Percentiles rank a stretch among this genome's conserved stretches.
Conservation (phyloP, 192 early-diverging fungal species). For the Coemansia sp. region DNA sequence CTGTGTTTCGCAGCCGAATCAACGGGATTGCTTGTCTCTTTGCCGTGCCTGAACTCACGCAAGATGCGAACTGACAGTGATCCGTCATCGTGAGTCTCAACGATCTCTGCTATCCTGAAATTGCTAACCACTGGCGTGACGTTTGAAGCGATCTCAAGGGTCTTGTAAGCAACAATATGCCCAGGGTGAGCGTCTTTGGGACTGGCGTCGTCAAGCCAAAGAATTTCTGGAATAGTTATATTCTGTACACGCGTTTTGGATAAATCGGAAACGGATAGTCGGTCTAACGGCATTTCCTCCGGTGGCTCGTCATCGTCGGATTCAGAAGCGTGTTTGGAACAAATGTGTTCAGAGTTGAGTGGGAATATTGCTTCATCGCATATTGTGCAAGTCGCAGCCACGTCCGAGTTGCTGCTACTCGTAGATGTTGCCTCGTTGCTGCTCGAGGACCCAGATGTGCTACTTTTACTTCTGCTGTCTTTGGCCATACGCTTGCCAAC, state of each 20-base stretch:
- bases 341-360: background rate
- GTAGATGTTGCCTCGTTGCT: background rate
- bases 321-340: background rate
- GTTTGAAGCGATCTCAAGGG: slow-evolving; percentile 6
- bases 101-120: slow-evolving; percentile 11
- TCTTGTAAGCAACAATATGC: slow-evolving; percentile 13
- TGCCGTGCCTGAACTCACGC: slow-evolving; percentile 5
- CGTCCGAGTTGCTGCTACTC: background rate
- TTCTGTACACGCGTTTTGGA: too few relatives aligned
- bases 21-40: background rate
- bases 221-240: background rate
- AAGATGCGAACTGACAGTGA: background rate
- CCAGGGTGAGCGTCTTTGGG: background rate
- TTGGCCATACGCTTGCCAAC: background rate
- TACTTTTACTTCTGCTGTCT: background rate
- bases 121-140: slow-evolving; percentile 8
- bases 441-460: background rate
- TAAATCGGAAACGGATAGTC: background rate
- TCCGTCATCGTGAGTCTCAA: background rate
- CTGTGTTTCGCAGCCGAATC: background rate
- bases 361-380: background rate
- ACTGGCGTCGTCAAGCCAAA: background rate
- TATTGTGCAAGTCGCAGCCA: background rate
- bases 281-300: background rate
- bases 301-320: background rate